Evolutionary conservation across 257 asterid species (phyloP), one percentile per base, ranked within the genome.

Genomic region (Cruciata laevipes): DNA sequence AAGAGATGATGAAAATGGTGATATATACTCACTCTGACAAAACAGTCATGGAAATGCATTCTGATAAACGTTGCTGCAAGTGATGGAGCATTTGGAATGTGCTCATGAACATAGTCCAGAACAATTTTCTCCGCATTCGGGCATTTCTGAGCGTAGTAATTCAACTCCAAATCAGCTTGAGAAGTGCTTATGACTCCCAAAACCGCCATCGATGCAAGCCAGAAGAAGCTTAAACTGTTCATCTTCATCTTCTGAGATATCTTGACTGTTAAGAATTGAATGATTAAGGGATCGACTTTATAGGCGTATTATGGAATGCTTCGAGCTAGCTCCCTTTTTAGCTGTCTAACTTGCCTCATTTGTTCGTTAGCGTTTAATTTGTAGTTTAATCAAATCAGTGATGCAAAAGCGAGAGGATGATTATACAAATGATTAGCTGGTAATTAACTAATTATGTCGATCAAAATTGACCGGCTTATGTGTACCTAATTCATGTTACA

Each of bases 101-200:
- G 58, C 44, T 42, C 37, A 10, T 33, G 63, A 68, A 84, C 88
- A 67, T 52, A 81, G 44, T 79, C 86, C 12, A 73, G 73, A 61
- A 86, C 87, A 61, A 86, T 86, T 23, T 79, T 70, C 77, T 88
- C 90, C 30, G 92, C 90, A 8, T 78, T 79, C 3, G 93, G 93
- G 61, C 95, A 88, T 20, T 78, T 73, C 33, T 84, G 69, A 25
- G 72, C 82, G 38, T 88, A 88, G 79, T 72, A 86, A 79, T 87
- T 71, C 78, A 79, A 16, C 73, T 75, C 35, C 20, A 87, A 30
- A 61, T 79, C 85, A 30, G 83, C 95, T 40, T 71, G 35, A 61
- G 73, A 63, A 62, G 67, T 70, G 52, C 59, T 73, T 3, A 64
- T n/a, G 21, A 76, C 10, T n/a, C 76, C 80, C 8, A 78, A 1